Conservation (phyloP, 352 stramenopile genomes). For the Globisporangium heterothallicum region DNA sequence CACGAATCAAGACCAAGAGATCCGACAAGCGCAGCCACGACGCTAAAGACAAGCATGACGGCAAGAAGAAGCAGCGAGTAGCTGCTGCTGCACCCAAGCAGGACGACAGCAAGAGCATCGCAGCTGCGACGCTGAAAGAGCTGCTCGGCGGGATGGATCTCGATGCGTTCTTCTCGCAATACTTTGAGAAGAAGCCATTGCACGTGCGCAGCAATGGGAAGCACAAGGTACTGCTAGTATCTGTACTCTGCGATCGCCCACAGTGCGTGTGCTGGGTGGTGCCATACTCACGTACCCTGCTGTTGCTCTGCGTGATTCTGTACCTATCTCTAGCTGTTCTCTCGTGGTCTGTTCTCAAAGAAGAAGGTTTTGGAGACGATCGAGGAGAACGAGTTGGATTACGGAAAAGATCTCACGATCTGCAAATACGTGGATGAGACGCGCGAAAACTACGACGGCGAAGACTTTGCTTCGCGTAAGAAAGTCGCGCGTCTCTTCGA, state of each 20-base stretch:
- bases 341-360: slow-evolving; percentile 55
- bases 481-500: slow-evolving; percentile 61
- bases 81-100: background rate
- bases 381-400: slow-evolving; percentile 44
- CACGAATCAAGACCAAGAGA: slow-evolving; percentile 3
- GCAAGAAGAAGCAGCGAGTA: slow-evolving; percentile 13
- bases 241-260: background rate
- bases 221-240: slow-evolving; percentile 18
- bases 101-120: slow-evolving; percentile 14
- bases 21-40: slow-evolving; percentile 16
- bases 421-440: slow-evolving; percentile 64
- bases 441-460: slow-evolving; percentile 65
- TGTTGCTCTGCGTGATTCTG: background rate
- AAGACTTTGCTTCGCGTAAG: slow-evolving; percentile 40
- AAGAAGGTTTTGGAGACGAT: slow-evolving; percentile 61
- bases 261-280: too few relatives aligned
- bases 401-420: slow-evolving; percentile 67
- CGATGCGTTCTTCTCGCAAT: slow-evolving; percentile 50
- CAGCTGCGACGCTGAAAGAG: slow-evolving; percentile 30
- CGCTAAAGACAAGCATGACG: background rate
- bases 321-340: slow-evolving; percentile 34
- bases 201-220: slow-evolving; percentile 49
- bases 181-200: slow-evolving; percentile 87
- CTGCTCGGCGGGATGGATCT: slow-evolving; percentile 65
- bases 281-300: background rate